These are phyloP conservation scores for Musa beccarii DNA, from an alignment of 176 grass and related monocot genomes.

Conservation along the genomic window DNA sequence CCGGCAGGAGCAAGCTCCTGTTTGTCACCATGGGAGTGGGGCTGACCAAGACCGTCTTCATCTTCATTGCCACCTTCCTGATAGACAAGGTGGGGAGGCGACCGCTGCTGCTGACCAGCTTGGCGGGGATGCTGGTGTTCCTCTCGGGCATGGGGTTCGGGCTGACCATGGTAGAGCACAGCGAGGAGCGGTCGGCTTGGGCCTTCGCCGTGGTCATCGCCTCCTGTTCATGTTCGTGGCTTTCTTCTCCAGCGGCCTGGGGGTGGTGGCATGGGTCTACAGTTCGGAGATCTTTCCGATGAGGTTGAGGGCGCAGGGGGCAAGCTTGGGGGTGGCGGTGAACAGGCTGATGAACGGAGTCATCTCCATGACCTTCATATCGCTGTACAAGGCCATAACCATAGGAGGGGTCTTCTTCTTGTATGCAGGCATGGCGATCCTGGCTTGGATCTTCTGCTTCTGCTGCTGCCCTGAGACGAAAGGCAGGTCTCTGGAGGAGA, in stretches of 20 bases:
- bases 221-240: conserved; percentile 20
- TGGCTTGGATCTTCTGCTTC: neutral
- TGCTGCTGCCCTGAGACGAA: conserved; percentile 9
- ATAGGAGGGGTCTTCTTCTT: conserved; percentile 12
- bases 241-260: conserved; percentile 41
- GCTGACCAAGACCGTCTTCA: conserved; percentile 39
- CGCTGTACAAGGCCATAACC: conserved; percentile 16
- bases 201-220: conserved; percentile 26
- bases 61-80: conserved; percentile 21
- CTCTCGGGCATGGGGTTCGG: conserved; percentile 23
- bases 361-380: conserved; percentile 47
- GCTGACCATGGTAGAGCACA: conserved; percentile 29
- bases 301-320: conserved; percentile 36
- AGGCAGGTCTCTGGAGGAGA: conserved; percentile 8
- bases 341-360: conserved; percentile 37
- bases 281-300: conserved; percentile 47
- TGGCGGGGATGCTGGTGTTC: conserved; percentile 35
- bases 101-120: conserved; percentile 24
- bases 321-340: conserved; percentile 36
- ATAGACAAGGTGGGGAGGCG: conserved; percentile 35
- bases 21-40: conserved; percentile 38
- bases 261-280: conserved; percentile 34
- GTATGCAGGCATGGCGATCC: neutral
- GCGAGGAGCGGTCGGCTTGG: conserved; percentile 7
- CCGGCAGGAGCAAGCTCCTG: conserved; percentile 15